phyloP scores from a whole-genome alignment of 2,329 filamentous ascomycete species.

The Neonectria faginata region DNA sequence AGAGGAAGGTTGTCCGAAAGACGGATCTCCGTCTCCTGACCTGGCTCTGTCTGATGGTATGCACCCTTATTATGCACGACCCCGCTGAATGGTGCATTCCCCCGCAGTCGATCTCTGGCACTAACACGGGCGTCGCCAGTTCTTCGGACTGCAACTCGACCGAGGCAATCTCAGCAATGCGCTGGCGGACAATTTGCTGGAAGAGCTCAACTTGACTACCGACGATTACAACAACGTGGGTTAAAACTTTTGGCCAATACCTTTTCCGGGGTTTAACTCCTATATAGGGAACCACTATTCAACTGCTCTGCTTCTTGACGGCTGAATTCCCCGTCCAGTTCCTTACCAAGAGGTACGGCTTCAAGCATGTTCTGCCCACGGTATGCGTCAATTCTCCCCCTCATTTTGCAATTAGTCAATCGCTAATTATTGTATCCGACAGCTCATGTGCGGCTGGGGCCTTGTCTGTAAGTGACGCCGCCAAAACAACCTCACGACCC shows the following conservation, averaged over 20 bases:
- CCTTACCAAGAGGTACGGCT: constrained; percentile 58
- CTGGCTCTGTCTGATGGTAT: constrained; percentile 58
- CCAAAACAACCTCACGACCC: background rate
- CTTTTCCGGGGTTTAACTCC: constrained; percentile 16
- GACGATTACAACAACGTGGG: constrained; percentile 67
- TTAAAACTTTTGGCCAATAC: background rate
- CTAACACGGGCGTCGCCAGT: constrained; percentile 49
- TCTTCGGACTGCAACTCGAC: constrained; percentile 73
- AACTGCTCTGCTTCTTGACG: constrained; percentile 64
- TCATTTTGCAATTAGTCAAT: background rate
- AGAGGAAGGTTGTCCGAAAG: constrained; percentile 67
- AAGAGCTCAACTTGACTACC: constrained; percentile 60
- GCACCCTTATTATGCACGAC: constrained; percentile 11
- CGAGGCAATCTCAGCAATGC: constrained; percentile 73
- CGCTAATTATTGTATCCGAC: background rate
- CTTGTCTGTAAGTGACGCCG: constrained; percentile 51
- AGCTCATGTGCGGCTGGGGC: constrained; percentile 63
- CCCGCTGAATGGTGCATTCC: background rate
- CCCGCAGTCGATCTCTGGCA: constrained; percentile 23
- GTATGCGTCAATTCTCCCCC: constrained; percentile 25
- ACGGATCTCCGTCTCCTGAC: constrained; percentile 56
- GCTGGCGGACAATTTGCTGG: constrained; percentile 70
- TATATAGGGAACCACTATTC: constrained; percentile 63
- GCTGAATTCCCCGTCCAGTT: constrained; percentile 29
- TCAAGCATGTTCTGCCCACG: constrained; percentile 65